Conservation (phyloP, 2,329 filamentous ascomycete genomes). For the Anisogramma anomala region DNA sequence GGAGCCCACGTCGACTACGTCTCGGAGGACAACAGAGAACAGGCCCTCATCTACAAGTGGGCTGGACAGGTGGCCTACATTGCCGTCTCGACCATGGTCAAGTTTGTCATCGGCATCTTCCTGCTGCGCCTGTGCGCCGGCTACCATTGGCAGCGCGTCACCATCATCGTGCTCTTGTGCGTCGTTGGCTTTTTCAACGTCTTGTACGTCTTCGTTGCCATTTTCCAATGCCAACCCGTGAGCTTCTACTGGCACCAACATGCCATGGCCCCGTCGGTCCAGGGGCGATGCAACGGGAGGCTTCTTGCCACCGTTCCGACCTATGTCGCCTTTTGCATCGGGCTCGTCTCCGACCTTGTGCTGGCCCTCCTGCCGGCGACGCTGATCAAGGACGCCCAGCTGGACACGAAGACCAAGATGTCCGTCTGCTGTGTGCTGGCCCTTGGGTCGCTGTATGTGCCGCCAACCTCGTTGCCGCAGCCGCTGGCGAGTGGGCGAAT, state of each 20-base stretch:
- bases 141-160: slow-evolving; percentile 22
- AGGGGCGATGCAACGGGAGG: slow-evolving; percentile 24
- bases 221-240: slow-evolving; percentile 28
- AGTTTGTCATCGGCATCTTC: slow-evolving; percentile 29
- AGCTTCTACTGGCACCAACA: slow-evolving; percentile 29
- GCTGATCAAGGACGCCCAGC: slow-evolving; percentile 25
- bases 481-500: neutral
- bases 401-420: slow-evolving; percentile 25
- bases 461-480: too few relatives aligned
- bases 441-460: slow-evolving; percentile 28
- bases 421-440: slow-evolving; percentile 18
- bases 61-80: slow-evolving; percentile 28
- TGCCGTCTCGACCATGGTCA: slow-evolving; percentile 27
- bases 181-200: slow-evolving; percentile 24
- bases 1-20: slow-evolving; percentile 11
- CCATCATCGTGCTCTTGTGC: slow-evolving; percentile 24
- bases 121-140: slow-evolving; percentile 27
- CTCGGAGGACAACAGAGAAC: slow-evolving; percentile 4
- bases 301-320: slow-evolving; percentile 22
- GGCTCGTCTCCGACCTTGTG: slow-evolving; percentile 25
- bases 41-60: slow-evolving; percentile 21
- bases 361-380: slow-evolving; percentile 27
- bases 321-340: slow-evolving; percentile 25
- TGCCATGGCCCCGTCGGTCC: slow-evolving; percentile 14
- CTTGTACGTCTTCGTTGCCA: slow-evolving; percentile 27